These are phyloP conservation scores for Primulina eburnea DNA, from an alignment of 257 asterid genomes.

Conservation along the genomic window DNA sequence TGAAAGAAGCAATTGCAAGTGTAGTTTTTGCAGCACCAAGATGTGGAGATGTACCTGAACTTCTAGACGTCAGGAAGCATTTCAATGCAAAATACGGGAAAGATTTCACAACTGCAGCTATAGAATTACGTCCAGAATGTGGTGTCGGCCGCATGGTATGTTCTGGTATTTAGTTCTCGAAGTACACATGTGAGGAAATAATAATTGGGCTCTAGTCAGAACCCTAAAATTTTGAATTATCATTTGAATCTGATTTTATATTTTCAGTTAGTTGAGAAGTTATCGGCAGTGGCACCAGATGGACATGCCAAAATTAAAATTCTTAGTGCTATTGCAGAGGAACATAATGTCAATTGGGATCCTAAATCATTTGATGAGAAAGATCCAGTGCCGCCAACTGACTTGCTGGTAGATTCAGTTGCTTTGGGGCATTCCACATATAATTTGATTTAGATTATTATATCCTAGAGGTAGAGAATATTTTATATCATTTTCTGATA, in stretches of 20 bases:
- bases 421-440: conserved; percentile 20
- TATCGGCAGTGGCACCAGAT: conserved; percentile 84
- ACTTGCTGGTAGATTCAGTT: conserved; percentile 52
- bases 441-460: conserved; percentile 13
- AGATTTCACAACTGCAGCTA: conserved; percentile 73
- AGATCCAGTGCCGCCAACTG: conserved; percentile 39
- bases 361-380: conserved; percentile 53
- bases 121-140: conserved; percentile 84
- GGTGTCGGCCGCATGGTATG: conserved; percentile 94
- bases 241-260: conserved; percentile 24
- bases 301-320: conserved; percentile 63
- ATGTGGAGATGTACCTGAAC: conserved; percentile 96
- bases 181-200: conserved; percentile 6
- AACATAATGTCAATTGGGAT: conserved; percentile 79
- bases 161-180: conserved; percentile 22
- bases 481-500: not conserved
- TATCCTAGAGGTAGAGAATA: conserved; percentile 1
- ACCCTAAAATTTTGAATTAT: conserved; percentile 20
- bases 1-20: conserved; percentile 94
- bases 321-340: conserved; percentile 72
- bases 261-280: conserved; percentile 81
- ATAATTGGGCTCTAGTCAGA: conserved; percentile 5
- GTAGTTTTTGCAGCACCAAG: conserved; percentile 85
- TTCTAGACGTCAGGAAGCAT: conserved; percentile 70
- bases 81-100: conserved; percentile 84